Conservation (phyloP, 2,329 filamentous ascomycete species). For the Xylaria sp. region DNA sequence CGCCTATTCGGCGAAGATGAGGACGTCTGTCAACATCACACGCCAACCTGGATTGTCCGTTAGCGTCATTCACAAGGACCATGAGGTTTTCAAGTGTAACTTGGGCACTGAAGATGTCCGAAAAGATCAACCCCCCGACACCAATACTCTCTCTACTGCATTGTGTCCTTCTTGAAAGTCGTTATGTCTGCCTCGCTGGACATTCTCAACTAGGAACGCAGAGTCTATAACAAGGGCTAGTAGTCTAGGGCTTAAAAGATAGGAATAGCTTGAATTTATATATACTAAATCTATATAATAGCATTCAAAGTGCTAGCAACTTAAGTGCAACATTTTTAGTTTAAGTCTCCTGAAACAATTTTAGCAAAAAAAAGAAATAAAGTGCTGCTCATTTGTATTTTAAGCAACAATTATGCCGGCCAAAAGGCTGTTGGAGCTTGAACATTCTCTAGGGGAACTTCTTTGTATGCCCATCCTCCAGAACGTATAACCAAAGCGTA, state of each 20-base stretch:
- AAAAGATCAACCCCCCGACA: background rate
- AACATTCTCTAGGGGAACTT: no score
- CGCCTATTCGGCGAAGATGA: background rate
- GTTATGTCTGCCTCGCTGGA: constrained; percentile 10
- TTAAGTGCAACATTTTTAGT: no score
- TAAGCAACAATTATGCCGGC: no score
- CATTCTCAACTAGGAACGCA: constrained; percentile 7
- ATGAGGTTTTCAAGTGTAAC: constrained; percentile 10
- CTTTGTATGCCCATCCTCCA: no score
- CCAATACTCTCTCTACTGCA: constrained; percentile 18
- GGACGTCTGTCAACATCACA: background rate
- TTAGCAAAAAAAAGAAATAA: no score
- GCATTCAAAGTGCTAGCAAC: no score
- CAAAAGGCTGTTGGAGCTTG: no score
- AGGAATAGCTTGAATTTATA: no score
- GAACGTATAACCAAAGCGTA: no score
- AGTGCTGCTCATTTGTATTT: no score
- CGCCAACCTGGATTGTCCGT: constrained; percentile 13
- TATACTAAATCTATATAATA: no score
- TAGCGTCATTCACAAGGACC: constrained; percentile 12
- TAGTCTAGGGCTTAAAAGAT: background rate
- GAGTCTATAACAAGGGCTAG: constrained; percentile 2
- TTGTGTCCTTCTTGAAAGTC: constrained; percentile 11
- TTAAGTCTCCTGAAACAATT: no score
- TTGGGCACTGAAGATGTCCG: constrained; percentile 2